Base-by-base conservation (phyloP, 495 filamentous ascomycete species). In the Aspergillus indologenus region DNA sequence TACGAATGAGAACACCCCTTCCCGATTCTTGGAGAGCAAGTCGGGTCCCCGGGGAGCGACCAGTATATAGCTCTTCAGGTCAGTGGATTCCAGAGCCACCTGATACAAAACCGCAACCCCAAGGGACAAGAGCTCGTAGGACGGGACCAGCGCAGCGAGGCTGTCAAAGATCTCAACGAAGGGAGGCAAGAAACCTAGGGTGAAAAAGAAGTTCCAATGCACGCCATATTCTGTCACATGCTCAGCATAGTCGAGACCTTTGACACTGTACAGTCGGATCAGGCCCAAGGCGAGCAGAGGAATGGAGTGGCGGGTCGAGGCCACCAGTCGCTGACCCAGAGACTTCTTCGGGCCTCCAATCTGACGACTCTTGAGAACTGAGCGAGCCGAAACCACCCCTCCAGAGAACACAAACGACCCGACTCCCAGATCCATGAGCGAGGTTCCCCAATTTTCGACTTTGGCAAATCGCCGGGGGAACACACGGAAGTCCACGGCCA, bases 141-240 rank as follows among this genome's bases (percentile, higher is more conserved):
- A 92, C 1, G 86, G 90, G 26, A 91, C 76, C 60, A 82, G 50
- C 3, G 68, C 65, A 34, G 73, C 74, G 48, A 79, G 54, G 0
- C 87, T 83, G 60, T 92, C 88, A 54, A 94, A 90, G 0, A 96
- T 68, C n/a, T 93, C 92, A 53, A 96, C 85, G 63, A 94, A 94
- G 3, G 92, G 92, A 1, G 92, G 91, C 31, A 99, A 73, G 23
- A 97, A 83, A 4, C 86, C 93, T 12, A 99, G 76, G 0, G 94
- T 99, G 73, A 99, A 98, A 78, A 99, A 99, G 72, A 99, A 99
- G 71, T 99, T 99, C 94, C 94, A 99, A 71, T 99, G 94, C 12
- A 98, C 90, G 29, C 94, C 94, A 65, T 99, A 99, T 64, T 99
- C 94, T 1, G 91, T 93, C 40, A 98, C 91, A 74, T 99, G 94